Base-by-base conservation (phyloP, 1,284 basidiomycete genomes). In the Rugosomyces carneus region DNA sequence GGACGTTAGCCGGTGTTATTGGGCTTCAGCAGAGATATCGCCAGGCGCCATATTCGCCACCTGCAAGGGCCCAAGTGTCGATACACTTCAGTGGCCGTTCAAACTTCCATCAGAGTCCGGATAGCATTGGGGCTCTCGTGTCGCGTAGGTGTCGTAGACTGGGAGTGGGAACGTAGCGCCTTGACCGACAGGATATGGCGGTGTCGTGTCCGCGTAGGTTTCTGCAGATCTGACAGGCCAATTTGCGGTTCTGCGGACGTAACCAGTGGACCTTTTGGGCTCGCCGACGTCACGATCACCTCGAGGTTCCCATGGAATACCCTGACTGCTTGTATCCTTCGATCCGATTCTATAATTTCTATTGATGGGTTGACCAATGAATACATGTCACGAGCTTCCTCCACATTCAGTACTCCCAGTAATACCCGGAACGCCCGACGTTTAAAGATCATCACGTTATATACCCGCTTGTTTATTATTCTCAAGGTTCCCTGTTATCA, bases 261-360 rank as follows among this genome's bases (percentile, higher is more conserved):
- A 55, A 40, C 55, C 58, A 16, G 52, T 52, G 5, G 58, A 56
- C 27, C 62, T 60, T 45, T 58, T 66, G 9, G 66, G 65, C 51
- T 67, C 65, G 7, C 66, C 66, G 6, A 65, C 64, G 40, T 69
- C 65, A 37, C 66, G 61, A 53, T 68, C 67, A 9, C 64, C 60
- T 29, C 58, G 57, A 45, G 58, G 62, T 35, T 64, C 62, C 67
- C 64, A 68, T 23, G 54, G 54, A 29, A 62, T 47, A 10, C 8
- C 59, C 29, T 56, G 53, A 35, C 55, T 62, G 39, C 57, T 56
- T 18, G 55, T 41, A 27, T 50, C 49, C 43, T 51, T 44, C n/a
- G 50, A 55, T 19, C 49, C 53, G 24, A 40, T 38, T 24, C 47
- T n/a, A n/a, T n/a, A n/a, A n/a, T n/a, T n/a, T n/a, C n/a, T 40